Evolutionary conservation across 192 early-diverging fungal genomes (phyloP).

Genomic region (Coemansia sp.): DNA sequence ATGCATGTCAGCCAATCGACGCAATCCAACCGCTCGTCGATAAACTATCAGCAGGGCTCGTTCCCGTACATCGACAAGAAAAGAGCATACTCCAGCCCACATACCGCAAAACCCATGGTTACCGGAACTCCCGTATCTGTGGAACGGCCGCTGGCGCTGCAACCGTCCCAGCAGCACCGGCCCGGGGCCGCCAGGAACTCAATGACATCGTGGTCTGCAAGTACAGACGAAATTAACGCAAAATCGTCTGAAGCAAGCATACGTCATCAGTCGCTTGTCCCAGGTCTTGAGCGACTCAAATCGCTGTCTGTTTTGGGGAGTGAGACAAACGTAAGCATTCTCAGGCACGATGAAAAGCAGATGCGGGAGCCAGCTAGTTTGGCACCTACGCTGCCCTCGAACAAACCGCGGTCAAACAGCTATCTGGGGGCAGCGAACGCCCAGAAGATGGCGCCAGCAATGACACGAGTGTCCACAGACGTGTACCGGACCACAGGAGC

Average conservation of each 20-base stretch:
- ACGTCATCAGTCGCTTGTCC: slow-evolving; percentile 4
- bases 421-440: neutral
- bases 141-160: neutral
- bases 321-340: neutral
- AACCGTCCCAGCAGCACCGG: neutral
- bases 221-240: neutral
- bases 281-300: slow-evolving; percentile 1
- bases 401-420: slow-evolving; percentile 7
- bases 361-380: neutral
- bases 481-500: slow-evolving; percentile 9
- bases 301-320: neutral
- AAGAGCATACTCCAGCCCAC: neutral
- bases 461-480: slow-evolving; percentile 15
- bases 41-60: neutral
- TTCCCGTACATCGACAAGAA: neutral
- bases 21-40: slow-evolving; percentile 10
- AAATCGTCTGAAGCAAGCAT: neutral
- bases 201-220: neutral
- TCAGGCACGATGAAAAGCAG: neutral
- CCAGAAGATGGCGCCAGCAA: neutral
- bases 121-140: neutral
- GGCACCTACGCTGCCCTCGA: neutral
- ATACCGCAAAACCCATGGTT: neutral
- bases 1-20: slow-evolving; percentile 4
- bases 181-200: neutral